Conservation (phyloP, 2,329 filamentous ascomycete genomes). For the Graphilbum ipis-grandicollis region DNA sequence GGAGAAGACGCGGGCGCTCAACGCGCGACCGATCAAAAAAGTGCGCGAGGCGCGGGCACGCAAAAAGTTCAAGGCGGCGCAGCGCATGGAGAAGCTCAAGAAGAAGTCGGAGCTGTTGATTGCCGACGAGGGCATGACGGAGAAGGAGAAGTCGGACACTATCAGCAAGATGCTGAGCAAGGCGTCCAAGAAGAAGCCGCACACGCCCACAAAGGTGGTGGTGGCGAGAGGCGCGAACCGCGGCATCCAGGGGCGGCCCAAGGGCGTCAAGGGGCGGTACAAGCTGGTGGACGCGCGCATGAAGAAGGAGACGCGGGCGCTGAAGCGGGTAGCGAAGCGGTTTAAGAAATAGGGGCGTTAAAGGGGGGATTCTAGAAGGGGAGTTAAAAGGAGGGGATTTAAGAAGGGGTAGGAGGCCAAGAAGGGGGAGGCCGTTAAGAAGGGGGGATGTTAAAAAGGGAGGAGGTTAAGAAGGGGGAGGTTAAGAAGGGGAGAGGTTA, state of each 20-base stretch:
- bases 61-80: constrained; percentile 92
- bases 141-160: constrained; percentile 83
- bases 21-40: constrained; percentile 97
- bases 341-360: constrained; percentile 22
- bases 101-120: constrained; percentile 89
- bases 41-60: constrained; percentile 89
- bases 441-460: not conserved
- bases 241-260: constrained; percentile 63
- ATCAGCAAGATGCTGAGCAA: constrained; percentile 70
- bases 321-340: constrained; percentile 65
- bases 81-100: constrained; percentile 81
- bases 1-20: constrained; percentile 81
- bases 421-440: not conserved
- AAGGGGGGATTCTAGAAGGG: too few species aligned
- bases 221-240: constrained; percentile 74
- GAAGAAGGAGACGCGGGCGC: constrained; percentile 87
- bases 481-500: too few species aligned
- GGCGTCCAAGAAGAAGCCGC: constrained; percentile 73
- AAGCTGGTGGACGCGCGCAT: constrained; percentile 91
- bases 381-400: too few species aligned
- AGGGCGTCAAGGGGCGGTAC: constrained; percentile 87
- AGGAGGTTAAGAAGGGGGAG: too few species aligned
- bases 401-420: too few species aligned
- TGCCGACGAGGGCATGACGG: constrained; percentile 80
- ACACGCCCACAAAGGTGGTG: constrained; percentile 68